Conservation (phyloP, 75 land plant species). For the Cunninghamia lanceolata region DNA sequence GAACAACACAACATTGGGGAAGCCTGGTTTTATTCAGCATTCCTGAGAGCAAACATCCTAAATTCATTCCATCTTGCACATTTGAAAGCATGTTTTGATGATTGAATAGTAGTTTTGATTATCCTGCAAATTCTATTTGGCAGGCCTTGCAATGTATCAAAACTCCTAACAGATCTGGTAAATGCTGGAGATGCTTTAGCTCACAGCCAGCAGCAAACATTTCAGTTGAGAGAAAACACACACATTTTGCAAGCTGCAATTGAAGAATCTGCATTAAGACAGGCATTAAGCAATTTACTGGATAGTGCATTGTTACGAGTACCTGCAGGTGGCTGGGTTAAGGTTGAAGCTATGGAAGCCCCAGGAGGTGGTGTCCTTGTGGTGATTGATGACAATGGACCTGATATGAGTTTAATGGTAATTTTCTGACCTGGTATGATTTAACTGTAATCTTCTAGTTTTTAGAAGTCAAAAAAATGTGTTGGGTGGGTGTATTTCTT, state of each 20-base stretch:
- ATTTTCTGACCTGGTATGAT: constrained; percentile 3
- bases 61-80: neutral
- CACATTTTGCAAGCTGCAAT: constrained; percentile 58
- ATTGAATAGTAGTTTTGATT: neutral
- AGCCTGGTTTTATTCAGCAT: neutral
- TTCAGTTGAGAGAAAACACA: constrained; percentile 54
- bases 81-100: neutral
- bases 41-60: neutral
- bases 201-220: constrained; percentile 47
- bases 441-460: neutral
- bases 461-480: neutral
- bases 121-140: constrained; percentile 33
- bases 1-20: neutral
- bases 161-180: constrained; percentile 71
- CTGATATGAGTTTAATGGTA: constrained; percentile 87
- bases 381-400: constrained; percentile 88
- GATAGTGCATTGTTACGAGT: constrained; percentile 84
- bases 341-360: constrained; percentile 52
- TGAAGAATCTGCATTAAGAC: constrained; percentile 69
- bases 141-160: constrained; percentile 81
- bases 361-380: constrained; percentile 93
- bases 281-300: constrained; percentile 87
- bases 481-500: neutral
- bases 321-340: constrained; percentile 73
- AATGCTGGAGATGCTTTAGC: constrained; percentile 75